phyloP scores from a whole-genome alignment of 495 filamentous ascomycete species.

The Penicillium turbatum region DNA sequence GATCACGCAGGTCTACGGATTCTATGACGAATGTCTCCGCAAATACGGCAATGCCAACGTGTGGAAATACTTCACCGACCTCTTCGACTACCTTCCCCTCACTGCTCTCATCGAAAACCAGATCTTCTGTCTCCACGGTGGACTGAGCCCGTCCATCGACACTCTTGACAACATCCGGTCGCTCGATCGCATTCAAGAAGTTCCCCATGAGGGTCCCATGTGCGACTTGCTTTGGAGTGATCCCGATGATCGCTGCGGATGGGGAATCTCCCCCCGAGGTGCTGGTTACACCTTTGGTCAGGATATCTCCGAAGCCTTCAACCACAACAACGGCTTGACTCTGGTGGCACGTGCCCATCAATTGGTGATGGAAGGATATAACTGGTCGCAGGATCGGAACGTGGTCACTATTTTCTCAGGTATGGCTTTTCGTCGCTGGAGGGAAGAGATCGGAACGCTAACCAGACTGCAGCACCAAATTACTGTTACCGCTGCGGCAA shows the following conservation, averaged over 20 bases:
- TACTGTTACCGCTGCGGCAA: slow-evolving; percentile 99
- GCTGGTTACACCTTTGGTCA: slow-evolving; percentile 99
- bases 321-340: slow-evolving; percentile 98
- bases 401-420: slow-evolving; percentile 99
- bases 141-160: slow-evolving; percentile 92
- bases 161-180: slow-evolving; percentile 97
- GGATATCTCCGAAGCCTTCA: slow-evolving; percentile 99
- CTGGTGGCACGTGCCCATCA: slow-evolving; percentile 92
- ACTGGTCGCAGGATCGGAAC: slow-evolving; percentile 95
- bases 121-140: slow-evolving; percentile 99
- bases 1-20: slow-evolving; percentile 96
- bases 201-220: slow-evolving; percentile 98
- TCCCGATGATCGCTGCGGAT: slow-evolving; percentile 96
- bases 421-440: slow-evolving; percentile 36
- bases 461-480: slow-evolving; percentile 66
- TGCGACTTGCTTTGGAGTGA: slow-evolving; percentile 98
- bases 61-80: slow-evolving; percentile 99
- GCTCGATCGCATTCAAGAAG: slow-evolving; percentile 95
- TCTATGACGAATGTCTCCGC: slow-evolving; percentile 95
- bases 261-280: slow-evolving; percentile 95
- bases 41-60: slow-evolving; percentile 99
- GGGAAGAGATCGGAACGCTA: background rate
- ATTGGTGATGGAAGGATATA: slow-evolving; percentile 97
- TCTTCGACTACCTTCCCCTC: slow-evolving; percentile 97
- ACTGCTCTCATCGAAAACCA: slow-evolving; percentile 99